These are phyloP conservation scores for Suillus americanus DNA, from an alignment of 768 basidiomycete species.

Conservation along the genomic window DNA sequence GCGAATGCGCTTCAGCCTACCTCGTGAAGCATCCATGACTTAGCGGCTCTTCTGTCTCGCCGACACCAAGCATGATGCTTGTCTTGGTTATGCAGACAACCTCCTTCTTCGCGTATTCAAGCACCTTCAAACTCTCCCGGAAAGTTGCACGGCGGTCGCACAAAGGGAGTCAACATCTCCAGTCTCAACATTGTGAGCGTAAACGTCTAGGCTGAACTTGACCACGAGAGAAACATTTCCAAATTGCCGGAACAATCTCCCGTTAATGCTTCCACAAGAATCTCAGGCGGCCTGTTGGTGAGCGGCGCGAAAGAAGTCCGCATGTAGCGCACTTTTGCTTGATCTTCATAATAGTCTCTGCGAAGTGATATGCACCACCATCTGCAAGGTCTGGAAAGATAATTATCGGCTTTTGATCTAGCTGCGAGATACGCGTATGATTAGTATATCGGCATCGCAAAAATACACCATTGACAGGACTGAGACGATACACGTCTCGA, in stretches of 20 bases:
- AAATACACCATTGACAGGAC: not conserved
- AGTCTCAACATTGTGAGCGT: slow-evolving; percentile 87
- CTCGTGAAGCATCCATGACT: slow-evolving; percentile 75
- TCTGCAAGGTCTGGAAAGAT: slow-evolving; percentile 49
- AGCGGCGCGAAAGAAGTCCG: not conserved
- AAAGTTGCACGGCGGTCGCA: slow-evolving; percentile 94
- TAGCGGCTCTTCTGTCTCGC: slow-evolving; percentile 77
- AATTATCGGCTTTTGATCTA: not conserved
- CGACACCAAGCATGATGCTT: slow-evolving; percentile 97
- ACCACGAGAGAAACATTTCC: slow-evolving; percentile 74
- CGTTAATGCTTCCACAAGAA: slow-evolving; percentile 69
- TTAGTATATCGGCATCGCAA: not conserved
- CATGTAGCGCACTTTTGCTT: slow-evolving; percentile 76
- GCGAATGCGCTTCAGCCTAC: slow-evolving; percentile 42
- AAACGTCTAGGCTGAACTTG: slow-evolving; percentile 92
- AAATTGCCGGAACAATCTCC: slow-evolving; percentile 70
- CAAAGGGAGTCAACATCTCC: slow-evolving; percentile 88
- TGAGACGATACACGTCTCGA: not conserved
- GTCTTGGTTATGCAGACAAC: slow-evolving; percentile 93
- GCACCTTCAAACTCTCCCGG: slow-evolving; percentile 57
- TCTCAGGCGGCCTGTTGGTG: slow-evolving; percentile 61
- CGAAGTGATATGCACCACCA: slow-evolving; percentile 60
- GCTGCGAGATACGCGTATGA: not conserved
- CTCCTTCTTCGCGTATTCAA: slow-evolving; percentile 79
- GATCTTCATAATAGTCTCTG: slow-evolving; percentile 91